Percentiles rank a stretch among this genome's conserved stretches.
Evolutionary conservation across 2,329 filamentous ascomycete genomes (phyloP).

Genomic region (Harringtonia lauricola): DNA sequence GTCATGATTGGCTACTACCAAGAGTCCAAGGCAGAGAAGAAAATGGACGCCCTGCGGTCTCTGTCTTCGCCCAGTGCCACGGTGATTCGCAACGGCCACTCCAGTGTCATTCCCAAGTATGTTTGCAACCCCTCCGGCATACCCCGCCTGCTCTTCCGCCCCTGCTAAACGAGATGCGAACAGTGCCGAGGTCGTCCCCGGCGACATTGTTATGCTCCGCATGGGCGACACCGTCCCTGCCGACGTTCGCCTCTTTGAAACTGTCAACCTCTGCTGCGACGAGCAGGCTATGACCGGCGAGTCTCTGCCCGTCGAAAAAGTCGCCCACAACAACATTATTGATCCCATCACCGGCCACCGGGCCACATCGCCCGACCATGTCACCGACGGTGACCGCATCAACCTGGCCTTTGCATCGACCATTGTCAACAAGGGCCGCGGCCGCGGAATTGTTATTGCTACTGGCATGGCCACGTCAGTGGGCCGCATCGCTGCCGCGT

Average conservation of each 20-base stretch:
- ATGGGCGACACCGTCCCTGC: slow-evolving; percentile 68
- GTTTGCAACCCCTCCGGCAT: too few species aligned
- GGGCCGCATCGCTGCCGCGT: slow-evolving; percentile 61
- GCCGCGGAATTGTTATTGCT: slow-evolving; percentile 58
- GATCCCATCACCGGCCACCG: slow-evolving; percentile 33
- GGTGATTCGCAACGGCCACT: slow-evolving; percentile 49
- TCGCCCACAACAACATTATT: slow-evolving; percentile 35
- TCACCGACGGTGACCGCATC: slow-evolving; percentile 59
- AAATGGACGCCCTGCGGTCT: slow-evolving; percentile 52
- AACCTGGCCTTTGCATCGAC: slow-evolving; percentile 70
- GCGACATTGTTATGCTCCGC: slow-evolving; percentile 56
- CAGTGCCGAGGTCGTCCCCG: slow-evolving; percentile 56
- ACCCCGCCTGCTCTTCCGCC: too few species aligned
- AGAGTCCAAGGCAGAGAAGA: slow-evolving; percentile 54
- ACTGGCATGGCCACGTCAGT: slow-evolving; percentile 70
- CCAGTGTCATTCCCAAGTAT: slow-evolving; percentile 45
- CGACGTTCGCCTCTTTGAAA: slow-evolving; percentile 58
- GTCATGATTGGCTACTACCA: slow-evolving; percentile 58
- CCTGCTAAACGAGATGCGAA: too few species aligned
- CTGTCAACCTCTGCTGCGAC: slow-evolving; percentile 71
- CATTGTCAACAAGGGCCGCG: slow-evolving; percentile 61
- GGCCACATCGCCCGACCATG: slow-evolving; percentile 33
- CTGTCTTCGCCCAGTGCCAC: slow-evolving; percentile 52
- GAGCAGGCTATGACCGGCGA: slow-evolving; percentile 70
- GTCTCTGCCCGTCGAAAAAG: slow-evolving; percentile 60